phyloP scores from a whole-genome alignment of 139 green algal species.

The Yamagishiella unicocca region DNA sequence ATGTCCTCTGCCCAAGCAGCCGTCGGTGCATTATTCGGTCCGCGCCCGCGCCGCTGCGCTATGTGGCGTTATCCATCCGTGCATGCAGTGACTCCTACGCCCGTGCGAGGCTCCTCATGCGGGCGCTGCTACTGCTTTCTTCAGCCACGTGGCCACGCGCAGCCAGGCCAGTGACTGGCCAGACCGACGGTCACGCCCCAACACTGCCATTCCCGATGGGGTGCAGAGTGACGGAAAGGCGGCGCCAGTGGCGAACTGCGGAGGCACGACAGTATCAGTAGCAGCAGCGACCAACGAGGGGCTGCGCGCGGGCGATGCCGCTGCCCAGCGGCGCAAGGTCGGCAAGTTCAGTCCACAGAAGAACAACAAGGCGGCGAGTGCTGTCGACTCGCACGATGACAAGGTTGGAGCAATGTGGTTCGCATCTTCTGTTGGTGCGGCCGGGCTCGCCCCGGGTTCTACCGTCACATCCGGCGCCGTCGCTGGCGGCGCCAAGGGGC shows the following conservation, averaged over 20 bases:
- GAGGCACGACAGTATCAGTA: neutral
- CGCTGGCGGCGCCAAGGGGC: neutral
- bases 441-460: neutral
- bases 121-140: slow-evolving; percentile 12
- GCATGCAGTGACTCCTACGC: slow-evolving; percentile 18
- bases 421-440: neutral
- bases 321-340: too few species aligned
- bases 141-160: neutral
- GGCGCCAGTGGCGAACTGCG: neutral
- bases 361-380: too few species aligned
- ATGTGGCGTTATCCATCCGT: too few species aligned
- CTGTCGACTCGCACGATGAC: too few species aligned
- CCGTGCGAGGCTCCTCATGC: slow-evolving; percentile 3
- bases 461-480: too few species aligned
- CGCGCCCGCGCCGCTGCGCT: too few species aligned
- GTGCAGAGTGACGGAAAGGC: slow-evolving; percentile 1
- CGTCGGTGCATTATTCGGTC: neutral
- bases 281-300: neutral
- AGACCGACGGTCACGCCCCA: neutral
- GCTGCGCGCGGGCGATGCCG: neutral
- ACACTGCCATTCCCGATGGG: neutral
- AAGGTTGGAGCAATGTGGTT: neutral
- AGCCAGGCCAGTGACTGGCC: neutral
- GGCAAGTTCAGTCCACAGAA: too few species aligned
- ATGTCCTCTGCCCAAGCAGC: too few species aligned